Base-by-base conservation (phyloP, 2,329 filamentous ascomycete genomes). In the Penicillium corylophilum region DNA sequence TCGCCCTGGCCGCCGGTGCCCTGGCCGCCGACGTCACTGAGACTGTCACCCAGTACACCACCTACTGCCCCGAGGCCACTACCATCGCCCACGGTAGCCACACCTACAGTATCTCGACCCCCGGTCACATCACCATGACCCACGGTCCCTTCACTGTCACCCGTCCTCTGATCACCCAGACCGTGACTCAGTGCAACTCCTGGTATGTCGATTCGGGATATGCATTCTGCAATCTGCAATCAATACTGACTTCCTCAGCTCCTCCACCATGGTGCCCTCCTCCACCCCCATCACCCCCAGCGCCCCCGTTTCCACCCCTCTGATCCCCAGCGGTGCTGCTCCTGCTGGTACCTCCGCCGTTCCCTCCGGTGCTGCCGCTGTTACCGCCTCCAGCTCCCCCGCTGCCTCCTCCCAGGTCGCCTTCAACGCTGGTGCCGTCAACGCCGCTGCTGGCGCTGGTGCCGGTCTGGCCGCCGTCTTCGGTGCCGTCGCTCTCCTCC, bases 11-110 rank as follows among this genome's bases (percentile, higher is more conserved):
- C 63, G 74, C 67, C 57, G 59, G 67, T 46, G 73, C 72, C 50
- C 36, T 38, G 35, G 35, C 46, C 41, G 54, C 51, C 45, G 53
- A 69, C 73, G 79, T 79, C 74, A 89, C 85, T 62, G 82, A 87
- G 79, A 76, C 84, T 60, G 81, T 89, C 59, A 84, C 83, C 52
- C 73, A 77, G 52, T 82, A 82, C 77, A 84, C 81, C 74, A 90
- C 87, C 69, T 89, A 80, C 83, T 90, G 88, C 83, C 86, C 87
- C 20, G 77, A 68, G 61, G 71, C 87, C 60, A 89, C 87, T 64
- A 72, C 77, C 64, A 74, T 89, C 73, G 82, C 80, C 66, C 78
- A 87, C 76, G 81, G 79, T 69, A 77, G 74, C 74, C 77, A 80
- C 71, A 88, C 85, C 74, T 88, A 87, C 80, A 86, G 81, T 64